Percentiles rank a stretch among this genome's conserved stretches.
Conservation (phyloP, 2,329 filamentous ascomycete species). For the Mollisiaceae sp. region DNA sequence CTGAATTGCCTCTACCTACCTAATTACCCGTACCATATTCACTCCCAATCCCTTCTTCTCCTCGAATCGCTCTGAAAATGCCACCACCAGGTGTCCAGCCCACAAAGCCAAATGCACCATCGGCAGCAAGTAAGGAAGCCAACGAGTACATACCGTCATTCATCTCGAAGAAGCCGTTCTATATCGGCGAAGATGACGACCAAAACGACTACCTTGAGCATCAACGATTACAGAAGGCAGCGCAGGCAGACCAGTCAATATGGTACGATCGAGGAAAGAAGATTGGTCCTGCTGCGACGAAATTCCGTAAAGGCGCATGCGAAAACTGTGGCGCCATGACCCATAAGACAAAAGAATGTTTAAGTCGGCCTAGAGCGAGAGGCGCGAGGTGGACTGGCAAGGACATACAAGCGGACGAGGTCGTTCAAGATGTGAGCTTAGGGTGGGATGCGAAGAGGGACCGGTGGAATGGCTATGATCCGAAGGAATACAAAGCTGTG, state of each 20-base stretch:
- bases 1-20: neutral
- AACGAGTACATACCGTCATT: slow-evolving; percentile 99
- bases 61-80: slow-evolving; percentile 39
- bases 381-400: slow-evolving; percentile 92
- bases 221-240: slow-evolving; percentile 78
- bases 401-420: slow-evolving; percentile 92
- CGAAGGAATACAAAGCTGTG: slow-evolving; percentile 83
- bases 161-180: slow-evolving; percentile 98
- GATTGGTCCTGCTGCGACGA: slow-evolving; percentile 85
- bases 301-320: slow-evolving; percentile 96
- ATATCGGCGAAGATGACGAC: slow-evolving; percentile 79
- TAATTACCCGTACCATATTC: too few relatives aligned
- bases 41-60: neutral
- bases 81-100: slow-evolving; percentile 46
- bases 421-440: slow-evolving; percentile 81
- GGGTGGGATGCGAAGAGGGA: slow-evolving; percentile 98
- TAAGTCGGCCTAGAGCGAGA: slow-evolving; percentile 84
- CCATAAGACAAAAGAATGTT: slow-evolving; percentile 92
- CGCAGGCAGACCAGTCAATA: slow-evolving; percentile 70
- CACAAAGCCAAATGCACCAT: slow-evolving; percentile 41
- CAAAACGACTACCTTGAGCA: slow-evolving; percentile 92
- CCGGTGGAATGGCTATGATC: slow-evolving; percentile 97
- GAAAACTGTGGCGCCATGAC: slow-evolving; percentile 98
- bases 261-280: slow-evolving; percentile 95
- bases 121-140: slow-evolving; percentile 75